A percentile compares a stretch with the other conserved stretches of the same genome.
Conservation (phyloP, 441 rosid species). For the Aquilaria agallochum region DNA sequence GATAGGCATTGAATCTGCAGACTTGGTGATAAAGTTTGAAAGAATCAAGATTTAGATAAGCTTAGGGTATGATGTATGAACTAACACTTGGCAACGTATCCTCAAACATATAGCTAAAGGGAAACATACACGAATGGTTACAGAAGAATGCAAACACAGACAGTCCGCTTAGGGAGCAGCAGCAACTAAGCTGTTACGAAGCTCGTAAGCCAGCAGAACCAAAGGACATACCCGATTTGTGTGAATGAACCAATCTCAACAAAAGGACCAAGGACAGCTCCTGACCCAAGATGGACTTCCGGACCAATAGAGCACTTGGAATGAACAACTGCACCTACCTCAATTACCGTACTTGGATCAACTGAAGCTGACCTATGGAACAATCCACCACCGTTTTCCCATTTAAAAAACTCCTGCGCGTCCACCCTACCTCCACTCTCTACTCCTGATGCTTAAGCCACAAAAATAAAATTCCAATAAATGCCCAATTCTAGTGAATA, state of each 20-base stretch:
- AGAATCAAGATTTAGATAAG: too few relatives aligned
- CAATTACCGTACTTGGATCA: constrained; percentile 42
- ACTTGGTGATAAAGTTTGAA: too few relatives aligned
- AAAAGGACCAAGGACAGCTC: constrained; percentile 56
- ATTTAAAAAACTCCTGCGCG: constrained; percentile 29
- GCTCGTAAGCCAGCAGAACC: too few relatives aligned
- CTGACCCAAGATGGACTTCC: constrained; percentile 53
- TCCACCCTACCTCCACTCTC: constrained; percentile 17
- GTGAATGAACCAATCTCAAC: constrained; percentile 49
- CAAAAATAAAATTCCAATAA: constrained; percentile 3
- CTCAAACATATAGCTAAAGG: too few relatives aligned
- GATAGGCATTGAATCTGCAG: background rate
- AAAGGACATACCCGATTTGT: constrained; percentile 38
- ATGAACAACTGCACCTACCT: constrained; percentile 55
- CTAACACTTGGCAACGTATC: too few relatives aligned
- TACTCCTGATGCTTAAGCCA: constrained; percentile 12
- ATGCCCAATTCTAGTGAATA: background rate
- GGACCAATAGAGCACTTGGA: constrained; percentile 40
- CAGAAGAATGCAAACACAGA: too few relatives aligned
- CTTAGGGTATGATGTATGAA: too few relatives aligned
- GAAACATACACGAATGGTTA: too few relatives aligned
- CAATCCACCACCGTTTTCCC: constrained; percentile 58
- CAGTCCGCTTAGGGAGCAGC: too few relatives aligned
- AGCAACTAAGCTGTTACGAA: too few relatives aligned
- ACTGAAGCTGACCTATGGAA: constrained; percentile 51